These are phyloP conservation scores for Sicyos baderoa DNA, from an alignment of 306 rosid genomes.

Conservation along the genomic window DNA sequence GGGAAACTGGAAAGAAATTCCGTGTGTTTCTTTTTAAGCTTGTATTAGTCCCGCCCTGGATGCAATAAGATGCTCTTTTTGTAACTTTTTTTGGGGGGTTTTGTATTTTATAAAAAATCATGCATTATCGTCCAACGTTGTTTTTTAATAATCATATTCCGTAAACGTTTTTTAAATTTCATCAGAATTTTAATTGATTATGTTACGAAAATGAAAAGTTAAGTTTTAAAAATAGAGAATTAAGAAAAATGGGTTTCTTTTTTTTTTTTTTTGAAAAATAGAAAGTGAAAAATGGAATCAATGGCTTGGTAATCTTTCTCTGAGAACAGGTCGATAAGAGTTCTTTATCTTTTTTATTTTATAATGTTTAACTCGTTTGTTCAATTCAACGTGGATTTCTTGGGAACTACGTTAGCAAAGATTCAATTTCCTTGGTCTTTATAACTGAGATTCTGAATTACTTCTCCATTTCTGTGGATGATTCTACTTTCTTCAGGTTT, in stretches of 20 bases:
- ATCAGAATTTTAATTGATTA: background rate
- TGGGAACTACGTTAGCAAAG: background rate
- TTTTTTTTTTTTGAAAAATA: no score
- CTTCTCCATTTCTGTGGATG: constrained; percentile 2
- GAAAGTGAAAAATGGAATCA: background rate
- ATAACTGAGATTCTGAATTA: background rate
- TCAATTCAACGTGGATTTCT: constrained; percentile 3
- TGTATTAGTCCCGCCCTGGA: background rate
- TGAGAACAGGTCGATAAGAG: background rate
- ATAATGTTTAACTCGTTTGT: background rate
- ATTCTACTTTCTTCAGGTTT: constrained; percentile 1
- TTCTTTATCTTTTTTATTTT: background rate
- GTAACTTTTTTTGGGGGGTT: background rate
- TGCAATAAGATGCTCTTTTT: background rate
- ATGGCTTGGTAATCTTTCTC: background rate
- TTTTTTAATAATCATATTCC: background rate
- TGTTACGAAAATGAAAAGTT: background rate
- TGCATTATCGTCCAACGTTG: background rate
- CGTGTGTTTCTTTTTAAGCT: background rate
- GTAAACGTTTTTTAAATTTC: background rate
- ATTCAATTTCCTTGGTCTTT: background rate
- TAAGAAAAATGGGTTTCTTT: no score
- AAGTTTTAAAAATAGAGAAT: background rate
- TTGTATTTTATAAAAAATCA: background rate
- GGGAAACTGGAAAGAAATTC: background rate